phyloP scores from a whole-genome alignment of 495 filamentous ascomycete genomes.

The Oleoguttula mirabilis region DNA sequence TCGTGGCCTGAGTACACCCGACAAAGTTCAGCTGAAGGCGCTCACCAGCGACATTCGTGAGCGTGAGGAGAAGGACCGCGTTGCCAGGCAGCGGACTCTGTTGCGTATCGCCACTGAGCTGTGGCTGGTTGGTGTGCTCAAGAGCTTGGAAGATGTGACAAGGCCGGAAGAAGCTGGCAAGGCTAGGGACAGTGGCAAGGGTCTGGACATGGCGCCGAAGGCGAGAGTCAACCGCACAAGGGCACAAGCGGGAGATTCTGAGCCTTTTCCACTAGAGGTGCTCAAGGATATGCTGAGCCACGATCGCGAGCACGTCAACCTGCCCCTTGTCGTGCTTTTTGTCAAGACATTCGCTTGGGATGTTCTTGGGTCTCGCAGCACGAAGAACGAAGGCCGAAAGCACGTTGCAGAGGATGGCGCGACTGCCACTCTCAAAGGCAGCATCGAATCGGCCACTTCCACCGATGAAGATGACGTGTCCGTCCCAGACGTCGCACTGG shows the following conservation, averaged over 20 bases:
- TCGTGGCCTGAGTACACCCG: slow-evolving; percentile 81
- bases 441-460: slow-evolving; percentile 38
- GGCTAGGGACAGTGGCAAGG: slow-evolving; percentile 45
- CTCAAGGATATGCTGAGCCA: slow-evolving; percentile 90
- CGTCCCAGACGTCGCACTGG: slow-evolving; percentile 58
- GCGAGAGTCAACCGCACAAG: slow-evolving; percentile 37
- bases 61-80: slow-evolving; percentile 88
- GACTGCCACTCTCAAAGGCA: slow-evolving; percentile 39
- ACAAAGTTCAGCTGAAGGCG: slow-evolving; percentile 70
- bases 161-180: slow-evolving; percentile 66
- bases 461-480: slow-evolving; percentile 33
- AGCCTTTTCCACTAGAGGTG: slow-evolving; percentile 91
- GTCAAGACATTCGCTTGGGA: slow-evolving; percentile 97
- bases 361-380: slow-evolving; percentile 63
- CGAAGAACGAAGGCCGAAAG: slow-evolving; percentile 63
- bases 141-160: slow-evolving; percentile 78
- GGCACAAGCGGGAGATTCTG: slow-evolving; percentile 32
- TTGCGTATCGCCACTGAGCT: slow-evolving; percentile 87
- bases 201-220: slow-evolving; percentile 39
- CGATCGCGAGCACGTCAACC: slow-evolving; percentile 81
- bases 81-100: slow-evolving; percentile 74
- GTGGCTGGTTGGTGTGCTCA: slow-evolving; percentile 82
- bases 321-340: slow-evolving; percentile 84
- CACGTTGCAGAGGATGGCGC: slow-evolving; percentile 74
- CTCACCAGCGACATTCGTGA: slow-evolving; percentile 72